A percentile compares a stretch with the other conserved stretches of the same genome.
Conservation (phyloP, 2,329 filamentous ascomycete genomes). For the Diaporthe citriasiana region DNA sequence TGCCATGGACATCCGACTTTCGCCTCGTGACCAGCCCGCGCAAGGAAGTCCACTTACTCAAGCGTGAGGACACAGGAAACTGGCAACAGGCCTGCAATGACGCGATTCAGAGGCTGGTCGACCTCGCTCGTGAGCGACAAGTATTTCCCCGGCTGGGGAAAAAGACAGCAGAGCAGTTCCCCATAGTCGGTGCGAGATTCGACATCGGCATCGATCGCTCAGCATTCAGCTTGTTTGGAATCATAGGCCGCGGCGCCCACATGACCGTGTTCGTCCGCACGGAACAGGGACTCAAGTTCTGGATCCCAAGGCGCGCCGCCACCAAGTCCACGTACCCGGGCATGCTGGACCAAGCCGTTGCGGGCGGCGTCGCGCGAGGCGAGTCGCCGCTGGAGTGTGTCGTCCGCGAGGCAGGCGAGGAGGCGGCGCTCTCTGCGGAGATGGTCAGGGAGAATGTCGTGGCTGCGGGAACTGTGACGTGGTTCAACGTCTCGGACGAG, state of each 20-base stretch:
- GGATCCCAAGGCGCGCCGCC: conserved; percentile 77
- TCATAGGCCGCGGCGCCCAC: conserved; percentile 76
- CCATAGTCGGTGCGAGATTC: conserved; percentile 53
- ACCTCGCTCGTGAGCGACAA: conserved; percentile 45
- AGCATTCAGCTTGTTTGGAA: conserved; percentile 75
- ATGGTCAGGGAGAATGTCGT: conserved; percentile 48
- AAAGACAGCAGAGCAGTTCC: conserved; percentile 60
- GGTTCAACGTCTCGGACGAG: conserved; percentile 32
- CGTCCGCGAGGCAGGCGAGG: conserved; percentile 79
- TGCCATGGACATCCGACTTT: conserved; percentile 58
- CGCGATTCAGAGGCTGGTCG: conserved; percentile 56
- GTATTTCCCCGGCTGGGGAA: conserved; percentile 52
- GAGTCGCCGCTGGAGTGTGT: conserved; percentile 77
- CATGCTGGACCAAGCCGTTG: conserved; percentile 85
- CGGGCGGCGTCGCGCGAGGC: conserved; percentile 79
- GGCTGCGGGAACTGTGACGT: conserved; percentile 52
- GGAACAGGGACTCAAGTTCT: conserved; percentile 66
- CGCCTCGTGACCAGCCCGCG: conserved; percentile 48
- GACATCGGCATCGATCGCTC: conserved; percentile 67
- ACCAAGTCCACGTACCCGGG: conserved; percentile 80
- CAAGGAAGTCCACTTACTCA: conserved; percentile 52
- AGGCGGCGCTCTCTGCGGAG: conserved; percentile 64
- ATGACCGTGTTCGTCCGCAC: conserved; percentile 71
- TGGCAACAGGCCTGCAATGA: conserved; percentile 44
- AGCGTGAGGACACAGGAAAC: conserved; percentile 35